phyloP scores from a whole-genome alignment of 208 protist species.

The Angomonas deanei region DNA sequence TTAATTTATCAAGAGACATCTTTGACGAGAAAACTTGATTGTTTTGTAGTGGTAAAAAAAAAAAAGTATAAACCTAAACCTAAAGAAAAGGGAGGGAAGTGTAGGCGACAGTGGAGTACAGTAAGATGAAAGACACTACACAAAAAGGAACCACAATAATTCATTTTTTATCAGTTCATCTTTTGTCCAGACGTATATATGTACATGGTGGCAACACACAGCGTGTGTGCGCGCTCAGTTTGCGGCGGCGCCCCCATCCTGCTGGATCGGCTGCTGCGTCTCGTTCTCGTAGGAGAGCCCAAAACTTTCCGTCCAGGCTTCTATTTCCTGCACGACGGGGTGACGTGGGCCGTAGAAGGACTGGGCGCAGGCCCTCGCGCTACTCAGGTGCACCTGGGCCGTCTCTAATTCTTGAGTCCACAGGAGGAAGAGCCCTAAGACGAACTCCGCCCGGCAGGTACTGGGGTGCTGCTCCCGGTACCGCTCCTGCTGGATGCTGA shows the following conservation, averaged over 20 bases:
- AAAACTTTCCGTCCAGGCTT: conserved; percentile 67
- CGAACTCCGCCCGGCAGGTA: conserved; percentile 58
- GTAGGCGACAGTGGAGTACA: no score
- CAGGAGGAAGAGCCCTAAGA: conserved; percentile 78
- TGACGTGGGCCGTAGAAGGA: conserved; percentile 72
- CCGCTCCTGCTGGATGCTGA: conserved; percentile 75
- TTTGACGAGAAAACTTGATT: background rate
- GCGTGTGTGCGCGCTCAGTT: no score
- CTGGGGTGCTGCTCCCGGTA: conserved; percentile 62
- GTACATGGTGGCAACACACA: no score
- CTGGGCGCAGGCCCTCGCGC: conserved; percentile 39
- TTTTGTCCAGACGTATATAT: conserved; percentile 10
- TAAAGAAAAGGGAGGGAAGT: no score
- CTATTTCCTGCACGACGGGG: conserved; percentile 76
- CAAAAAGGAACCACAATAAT: no score
- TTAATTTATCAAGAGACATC: conserved; percentile 78
- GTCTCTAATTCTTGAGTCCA: conserved; percentile 64
- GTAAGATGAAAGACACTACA: no score
- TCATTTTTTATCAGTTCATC: no score
- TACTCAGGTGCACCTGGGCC: conserved; percentile 40
- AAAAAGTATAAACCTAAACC: conserved; percentile 8
- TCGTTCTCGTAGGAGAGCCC: conserved; percentile 29
- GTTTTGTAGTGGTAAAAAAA: background rate
- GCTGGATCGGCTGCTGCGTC: no score
- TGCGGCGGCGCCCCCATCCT: no score